These are phyloP conservation scores for Kingdonia uniflora DNA, from an alignment of 164 flowering plant genomes.

Conservation along the genomic window DNA sequence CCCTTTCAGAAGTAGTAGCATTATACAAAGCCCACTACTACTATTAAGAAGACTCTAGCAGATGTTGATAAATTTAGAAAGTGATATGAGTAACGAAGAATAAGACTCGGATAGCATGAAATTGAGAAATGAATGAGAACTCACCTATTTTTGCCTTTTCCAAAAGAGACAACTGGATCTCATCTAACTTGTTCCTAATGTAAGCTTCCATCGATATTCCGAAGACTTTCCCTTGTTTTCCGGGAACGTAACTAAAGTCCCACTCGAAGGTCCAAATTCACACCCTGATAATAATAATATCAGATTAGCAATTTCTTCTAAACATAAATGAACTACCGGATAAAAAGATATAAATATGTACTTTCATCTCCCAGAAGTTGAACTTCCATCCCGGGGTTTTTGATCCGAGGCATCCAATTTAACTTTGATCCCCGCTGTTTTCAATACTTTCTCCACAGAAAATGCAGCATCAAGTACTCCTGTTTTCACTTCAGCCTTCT, in stretches of 20 bases:
- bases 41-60: too few relatives aligned
- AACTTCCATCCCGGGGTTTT: constrained; percentile 97
- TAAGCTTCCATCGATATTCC: constrained; percentile 70
- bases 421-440: constrained; percentile 59
- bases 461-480: constrained; percentile 68
- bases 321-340: too few relatives aligned
- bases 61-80: too few relatives aligned
- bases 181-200: constrained; percentile 64
- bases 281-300: constrained; percentile 40
- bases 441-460: constrained; percentile 44
- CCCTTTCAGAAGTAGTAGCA: too few relatives aligned
- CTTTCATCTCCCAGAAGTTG: constrained; percentile 99
- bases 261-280: constrained; percentile 87
- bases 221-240: constrained; percentile 87
- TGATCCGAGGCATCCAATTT: constrained; percentile 84
- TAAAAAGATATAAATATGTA: constrained; percentile 10
- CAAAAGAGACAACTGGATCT: constrained; percentile 73
- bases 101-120: too few relatives aligned
- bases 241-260: constrained; percentile 81
- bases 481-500: constrained; percentile 51
- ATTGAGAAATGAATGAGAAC: too few relatives aligned
- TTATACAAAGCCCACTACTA: too few relatives aligned
- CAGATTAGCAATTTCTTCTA: too few relatives aligned
- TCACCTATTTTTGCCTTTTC: constrained; percentile 63
- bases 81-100: too few relatives aligned